Evolutionary conservation across 164 flowering plant genomes (phyloP), one percentile per base, ranked within the genome.

Genomic region (Tetracentron sinense): DNA sequence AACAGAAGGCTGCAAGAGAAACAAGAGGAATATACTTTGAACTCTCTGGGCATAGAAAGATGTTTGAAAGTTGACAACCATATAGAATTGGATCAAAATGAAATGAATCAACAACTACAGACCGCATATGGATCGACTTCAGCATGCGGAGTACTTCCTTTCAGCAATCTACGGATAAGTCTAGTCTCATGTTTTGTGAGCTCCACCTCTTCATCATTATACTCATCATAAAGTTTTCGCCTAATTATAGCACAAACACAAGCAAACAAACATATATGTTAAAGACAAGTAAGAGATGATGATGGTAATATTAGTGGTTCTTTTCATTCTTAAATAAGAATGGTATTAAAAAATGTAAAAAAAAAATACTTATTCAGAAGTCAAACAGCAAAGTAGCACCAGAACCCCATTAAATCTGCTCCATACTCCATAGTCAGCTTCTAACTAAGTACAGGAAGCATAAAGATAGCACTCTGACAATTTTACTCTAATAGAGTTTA

Each of bases 81-180:
- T 6, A 3, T 0, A 6, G 16, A 15, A 23, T 19, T 50, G 0
- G n/a, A 54, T 60, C 33, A 59, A 46, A 21, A 35, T 35, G 54
- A 61, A 28, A 42, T 12, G 4, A 56, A 27, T 23, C 20, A 21
- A 17, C 33, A 56, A 8, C n/a, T 55, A 25, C 68, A 52, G n/a
- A 89, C 96, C 80, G 82, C 72, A 80, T 85, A 76, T 57, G 92
- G 97, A 78, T 95, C 89, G 55, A 84, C 78, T n/a, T 85, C 94
- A 60, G 80, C 79, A 81, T 95, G 91, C 19, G 99, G 99, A n/a
- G 99, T 90, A 65, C 79, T 83, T 69, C 96, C 97, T 75, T 83
- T 69, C 42, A 83, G 68, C 73, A 88, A 21, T 58, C 81, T 81
- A 20, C 77, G 76, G 35, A 91, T 60, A 17, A 79, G 35, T 66